Evolutionary conservation across 768 basidiomycete species (phyloP).

Genomic region (Trametes elegans): DNA sequence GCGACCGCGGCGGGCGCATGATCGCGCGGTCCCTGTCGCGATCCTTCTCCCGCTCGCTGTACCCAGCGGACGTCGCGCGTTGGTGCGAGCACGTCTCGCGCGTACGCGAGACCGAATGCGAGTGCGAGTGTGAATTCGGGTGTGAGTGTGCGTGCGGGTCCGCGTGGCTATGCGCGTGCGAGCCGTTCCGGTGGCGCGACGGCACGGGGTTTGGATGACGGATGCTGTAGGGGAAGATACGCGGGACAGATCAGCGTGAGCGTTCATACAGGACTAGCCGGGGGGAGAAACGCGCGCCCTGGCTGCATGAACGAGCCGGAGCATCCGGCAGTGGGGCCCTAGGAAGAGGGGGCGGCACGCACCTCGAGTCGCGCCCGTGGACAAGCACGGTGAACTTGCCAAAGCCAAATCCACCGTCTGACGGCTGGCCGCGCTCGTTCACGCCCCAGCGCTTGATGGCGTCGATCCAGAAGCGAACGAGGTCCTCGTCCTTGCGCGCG

Average conservation of each 20-base stretch:
- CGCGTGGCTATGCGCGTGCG: constrained; percentile 2
- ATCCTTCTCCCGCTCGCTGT: neutral
- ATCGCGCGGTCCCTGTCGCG: neutral
- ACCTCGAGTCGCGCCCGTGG: constrained; percentile 65
- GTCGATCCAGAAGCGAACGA: constrained; percentile 72
- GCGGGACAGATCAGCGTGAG: neutral
- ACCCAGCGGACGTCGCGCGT: neutral
- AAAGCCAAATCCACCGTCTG: constrained; percentile 83
- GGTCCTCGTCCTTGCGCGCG: constrained; percentile 54
- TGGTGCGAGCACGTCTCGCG: constrained; percentile 1
- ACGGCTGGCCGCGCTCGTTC: constrained; percentile 79
- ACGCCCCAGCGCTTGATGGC: constrained; percentile 82
- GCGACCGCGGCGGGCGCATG: constrained; percentile 17
- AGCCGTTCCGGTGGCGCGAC: constrained; percentile 32
- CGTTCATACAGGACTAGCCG: too few species aligned
- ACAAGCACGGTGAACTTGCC: constrained; percentile 63
- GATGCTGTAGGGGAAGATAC: constrained; percentile 20
- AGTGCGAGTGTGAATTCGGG: neutral
- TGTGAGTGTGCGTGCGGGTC: constrained; percentile 9
- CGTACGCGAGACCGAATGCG: neutral
- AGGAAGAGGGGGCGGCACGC: too few species aligned
- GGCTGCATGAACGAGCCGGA: too few species aligned
- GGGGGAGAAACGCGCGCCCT: too few species aligned
- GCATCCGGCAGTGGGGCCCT: too few species aligned
- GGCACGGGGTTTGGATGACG: constrained; percentile 27